Percentiles rank a stretch among this genome's conserved stretches.
These are phyloP conservation scores for Paratinospora sagittata DNA, from an alignment of 164 flowering plant species.

Conservation along the genomic window DNA sequence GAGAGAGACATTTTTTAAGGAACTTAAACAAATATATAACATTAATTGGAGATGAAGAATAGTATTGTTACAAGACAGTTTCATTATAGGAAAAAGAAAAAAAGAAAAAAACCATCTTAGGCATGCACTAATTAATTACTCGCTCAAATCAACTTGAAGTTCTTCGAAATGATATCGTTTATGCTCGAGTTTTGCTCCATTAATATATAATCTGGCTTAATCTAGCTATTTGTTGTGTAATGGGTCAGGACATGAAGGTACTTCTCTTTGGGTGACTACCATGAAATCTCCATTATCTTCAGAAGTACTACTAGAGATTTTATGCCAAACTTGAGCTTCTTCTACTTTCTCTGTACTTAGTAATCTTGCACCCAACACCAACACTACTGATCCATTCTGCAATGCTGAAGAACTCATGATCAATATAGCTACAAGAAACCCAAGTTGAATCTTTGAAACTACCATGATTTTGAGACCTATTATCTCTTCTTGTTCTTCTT, in stretches of 20 bases:
- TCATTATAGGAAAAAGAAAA: too few relatives aligned
- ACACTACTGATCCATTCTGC: background rate
- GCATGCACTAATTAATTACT: too few relatives aligned
- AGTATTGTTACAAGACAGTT: too few relatives aligned
- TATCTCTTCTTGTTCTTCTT: background rate
- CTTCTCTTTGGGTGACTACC: constrained; percentile 18
- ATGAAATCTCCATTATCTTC: constrained; percentile 3
- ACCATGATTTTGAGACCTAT: constrained; percentile 4
- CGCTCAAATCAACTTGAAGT: too few relatives aligned
- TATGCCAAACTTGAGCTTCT: constrained; percentile 4
- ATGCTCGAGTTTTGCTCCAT: background rate
- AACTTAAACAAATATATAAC: too few relatives aligned
- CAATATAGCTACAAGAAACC: constrained; percentile 16
- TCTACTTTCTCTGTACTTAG: background rate
- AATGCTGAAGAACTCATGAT: constrained; percentile 9
- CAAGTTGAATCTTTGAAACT: constrained; percentile 12
- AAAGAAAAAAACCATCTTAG: too few relatives aligned
- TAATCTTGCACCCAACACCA: constrained; percentile 12
- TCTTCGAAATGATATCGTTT: too few relatives aligned
- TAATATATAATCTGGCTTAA: background rate
- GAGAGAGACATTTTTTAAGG: too few relatives aligned
- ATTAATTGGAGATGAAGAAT: too few relatives aligned
- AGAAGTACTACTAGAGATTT: background rate
- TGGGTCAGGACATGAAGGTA: constrained; percentile 29
- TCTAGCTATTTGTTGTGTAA: constrained; percentile 22